phyloP scores from a whole-genome alignment of 148 eudicot genomes.

The Persicaria maculosa region DNA sequence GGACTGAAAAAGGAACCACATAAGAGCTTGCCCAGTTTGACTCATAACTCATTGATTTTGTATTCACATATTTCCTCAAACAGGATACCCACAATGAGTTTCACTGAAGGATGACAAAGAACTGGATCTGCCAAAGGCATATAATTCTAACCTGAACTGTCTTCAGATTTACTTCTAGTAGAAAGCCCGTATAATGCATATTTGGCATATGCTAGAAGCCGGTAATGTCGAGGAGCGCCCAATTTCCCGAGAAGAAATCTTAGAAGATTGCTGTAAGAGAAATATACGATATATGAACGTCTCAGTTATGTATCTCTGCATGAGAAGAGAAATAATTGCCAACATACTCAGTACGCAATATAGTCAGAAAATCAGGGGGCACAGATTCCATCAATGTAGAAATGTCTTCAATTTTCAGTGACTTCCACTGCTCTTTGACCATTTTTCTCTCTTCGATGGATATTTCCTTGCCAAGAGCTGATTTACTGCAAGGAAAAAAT shows the following conservation, averaged over 20 bases:
- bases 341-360: slow-evolving; percentile 74
- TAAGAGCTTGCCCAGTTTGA: neutral
- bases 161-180: slow-evolving; percentile 24
- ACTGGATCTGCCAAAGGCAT: neutral
- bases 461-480: slow-evolving; percentile 62
- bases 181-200: slow-evolving; percentile 64
- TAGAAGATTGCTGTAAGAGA: slow-evolving; percentile 55
- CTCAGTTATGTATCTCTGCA: neutral
- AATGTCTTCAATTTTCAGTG: slow-evolving; percentile 58
- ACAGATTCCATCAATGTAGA: slow-evolving; percentile 89
- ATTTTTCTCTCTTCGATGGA: slow-evolving; percentile 58
- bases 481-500: slow-evolving; percentile 46
- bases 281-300: neutral
- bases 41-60: neutral
- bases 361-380: slow-evolving; percentile 62
- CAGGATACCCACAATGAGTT: neutral
- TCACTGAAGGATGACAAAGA: neutral
- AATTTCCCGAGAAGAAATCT: slow-evolving; percentile 66
- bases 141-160: slow-evolving; percentile 33
- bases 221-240: slow-evolving; percentile 50
- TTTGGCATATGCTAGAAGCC: slow-evolving; percentile 67
- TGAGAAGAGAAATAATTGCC: slow-evolving; percentile 6
- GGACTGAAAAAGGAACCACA: slow-evolving; percentile 16
- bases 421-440: slow-evolving; percentile 58
- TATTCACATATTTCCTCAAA: neutral